These are phyloP conservation scores for Rosa multiflora DNA, from an alignment of 306 rosid species.

Conservation along the genomic window DNA sequence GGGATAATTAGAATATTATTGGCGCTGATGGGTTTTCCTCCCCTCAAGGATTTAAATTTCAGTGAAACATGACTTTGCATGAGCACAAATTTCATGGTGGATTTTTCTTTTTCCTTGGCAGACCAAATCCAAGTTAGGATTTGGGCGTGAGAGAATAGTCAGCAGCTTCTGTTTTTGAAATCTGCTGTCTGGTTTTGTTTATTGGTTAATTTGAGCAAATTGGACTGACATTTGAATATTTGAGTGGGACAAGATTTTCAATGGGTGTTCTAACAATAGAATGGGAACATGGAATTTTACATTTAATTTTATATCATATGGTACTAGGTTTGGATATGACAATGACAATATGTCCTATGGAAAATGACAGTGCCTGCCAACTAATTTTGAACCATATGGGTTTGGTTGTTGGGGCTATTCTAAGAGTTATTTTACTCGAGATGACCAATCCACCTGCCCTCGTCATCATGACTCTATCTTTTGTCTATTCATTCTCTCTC, in stretches of 20 bases:
- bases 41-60: constrained; percentile 46
- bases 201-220: not conserved
- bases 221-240: not conserved
- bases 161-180: constrained; percentile 30
- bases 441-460: not conserved
- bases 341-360: not conserved
- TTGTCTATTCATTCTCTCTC: no score
- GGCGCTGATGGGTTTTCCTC: constrained; percentile 15
- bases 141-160: constrained; percentile 65
- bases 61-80: constrained; percentile 40
- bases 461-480: no score
- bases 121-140: constrained; percentile 77
- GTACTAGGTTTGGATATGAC: not conserved
- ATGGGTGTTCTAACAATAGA: not conserved
- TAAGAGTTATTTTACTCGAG: not conserved
- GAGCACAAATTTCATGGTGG: constrained; percentile 54
- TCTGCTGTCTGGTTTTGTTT: not conserved
- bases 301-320: not conserved
- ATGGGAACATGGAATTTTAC: not conserved
- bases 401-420: no score
- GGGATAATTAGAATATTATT: constrained; percentile 30
- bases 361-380: not conserved
- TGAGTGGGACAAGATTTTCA: constrained; percentile 4
- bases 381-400: not conserved
- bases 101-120: constrained; percentile 38